Base-by-base conservation (phyloP, 2,329 filamentous ascomycete species). In the Herpotrichia juniperi region DNA sequence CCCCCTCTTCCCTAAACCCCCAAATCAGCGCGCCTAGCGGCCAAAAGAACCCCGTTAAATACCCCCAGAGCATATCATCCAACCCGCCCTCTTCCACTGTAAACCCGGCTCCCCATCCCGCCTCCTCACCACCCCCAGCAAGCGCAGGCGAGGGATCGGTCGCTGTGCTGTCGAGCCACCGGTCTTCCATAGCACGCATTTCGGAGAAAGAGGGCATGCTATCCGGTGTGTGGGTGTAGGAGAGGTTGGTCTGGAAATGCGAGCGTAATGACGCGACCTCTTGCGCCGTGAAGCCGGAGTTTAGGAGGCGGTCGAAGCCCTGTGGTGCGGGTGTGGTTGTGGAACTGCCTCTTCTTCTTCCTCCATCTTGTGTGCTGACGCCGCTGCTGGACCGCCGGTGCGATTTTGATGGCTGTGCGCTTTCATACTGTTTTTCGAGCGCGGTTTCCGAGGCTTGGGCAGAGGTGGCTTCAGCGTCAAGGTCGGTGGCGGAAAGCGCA, bases 41-140 rank as follows among this genome's bases (percentile, higher is more conserved):
- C 85, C 93, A 97, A 72, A 99, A 89, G 79, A 97, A 99, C 0
- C 94, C 94, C 65, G 94, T 90, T 53, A 96, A 78, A 73, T 94
- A 91, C 4, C 93, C 94, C 76, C 88, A 90, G 52, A 97, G 81
- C 78, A 97, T 85, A 66, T 96, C 88, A 67, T 97, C 93, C 39
- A 96, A 78, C 10, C 89, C 82, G 0, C 84, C 86, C 42, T 81
- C 79, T 40, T 81, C 76, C 49, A 83, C 79, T 22, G 79, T 81
- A 31, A 81, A 80, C 3, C 80, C 78, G 22, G 79, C 78, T 28
- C 81, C 78, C 58, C 80, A 80, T 22, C 75, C 78, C 14, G 69
- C 66, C 35, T 74, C 73, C n/a, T 63, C 59, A 16, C 61, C 72
- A 1, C 61, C 69, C 1, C 72, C 58, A 56, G 59, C 47, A 42